phyloP scores from a whole-genome alignment of 2,329 filamentous ascomycete genomes.

The Xylariaceae sp. region DNA sequence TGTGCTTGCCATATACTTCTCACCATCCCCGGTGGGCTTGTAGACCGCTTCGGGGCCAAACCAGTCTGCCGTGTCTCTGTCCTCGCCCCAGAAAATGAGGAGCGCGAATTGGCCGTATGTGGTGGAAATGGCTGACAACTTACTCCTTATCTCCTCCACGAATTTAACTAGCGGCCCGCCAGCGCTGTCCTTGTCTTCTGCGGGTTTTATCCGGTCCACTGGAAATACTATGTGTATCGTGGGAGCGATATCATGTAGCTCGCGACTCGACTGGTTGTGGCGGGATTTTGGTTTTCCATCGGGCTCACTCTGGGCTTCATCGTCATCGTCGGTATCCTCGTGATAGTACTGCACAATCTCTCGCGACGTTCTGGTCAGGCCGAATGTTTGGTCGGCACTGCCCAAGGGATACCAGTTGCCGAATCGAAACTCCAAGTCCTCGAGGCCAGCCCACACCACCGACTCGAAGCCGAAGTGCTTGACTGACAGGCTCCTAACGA shows the following conservation, averaged over 20 bases:
- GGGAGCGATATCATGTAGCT: conserved; percentile 14
- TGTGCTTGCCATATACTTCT: conserved; percentile 3
- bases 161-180: conserved; percentile 9
- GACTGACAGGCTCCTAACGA: conserved; percentile 5
- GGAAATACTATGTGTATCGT: conserved; percentile 11
- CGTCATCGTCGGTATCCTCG: background rate
- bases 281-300: background rate
- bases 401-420: conserved; percentile 16
- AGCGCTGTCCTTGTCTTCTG: conserved; percentile 10
- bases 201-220: conserved; percentile 8
- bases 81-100: conserved; percentile 14
- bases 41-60: conserved; percentile 11
- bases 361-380: conserved; percentile 7
- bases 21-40: conserved; percentile 8
- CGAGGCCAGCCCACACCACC: conserved; percentile 10
- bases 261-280: conserved; percentile 3
- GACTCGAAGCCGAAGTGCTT: conserved; percentile 10
- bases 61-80: conserved; percentile 15
- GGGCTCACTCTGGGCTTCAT: background rate
- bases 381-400: conserved; percentile 13
- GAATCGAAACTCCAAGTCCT: conserved; percentile 10
- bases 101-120: conserved; percentile 11
- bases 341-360: conserved; percentile 12
- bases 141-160: conserved; percentile 8
- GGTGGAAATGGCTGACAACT: conserved; percentile 1